A percentile compares a stretch with the other conserved stretches of the same genome.
Conservation (phyloP, 164 flowering plant species). For the grape (Vitis vinifera) region ASM3070453v1 NC_081816.1:22992001-22992500, state of each 20-base stretch:
- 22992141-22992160: slow-evolving; percentile 87
- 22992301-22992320: slow-evolving; percentile 68
- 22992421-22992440: slow-evolving; percentile 76
- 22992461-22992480: slow-evolving; percentile 94
- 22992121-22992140: slow-evolving; percentile 93
- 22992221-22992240: slow-evolving; percentile 72
- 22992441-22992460: slow-evolving; percentile 88
- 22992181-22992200: slow-evolving; percentile 67
- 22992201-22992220: slow-evolving; percentile 64
- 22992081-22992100: slow-evolving; percentile 72
- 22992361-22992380: slow-evolving; percentile 54
- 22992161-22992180: slow-evolving; percentile 99
- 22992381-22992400: slow-evolving; percentile 45
- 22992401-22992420: slow-evolving; percentile 73
- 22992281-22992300: slow-evolving; percentile 90
- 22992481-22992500: slow-evolving; percentile 74
- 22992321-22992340: slow-evolving; percentile 82
- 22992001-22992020: slow-evolving; percentile 6
- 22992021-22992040: slow-evolving; percentile 15
- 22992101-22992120: slow-evolving; percentile 99
- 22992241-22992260: slow-evolving; percentile 63
- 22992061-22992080: slow-evolving; percentile 17
- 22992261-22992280: slow-evolving; percentile 50
- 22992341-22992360: slow-evolving; percentile 78
- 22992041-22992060: slow-evolving; percentile 22